phyloP scores from a whole-genome alignment of 306 rosid species.

The Elaeagnus macrophylla region DNA sequence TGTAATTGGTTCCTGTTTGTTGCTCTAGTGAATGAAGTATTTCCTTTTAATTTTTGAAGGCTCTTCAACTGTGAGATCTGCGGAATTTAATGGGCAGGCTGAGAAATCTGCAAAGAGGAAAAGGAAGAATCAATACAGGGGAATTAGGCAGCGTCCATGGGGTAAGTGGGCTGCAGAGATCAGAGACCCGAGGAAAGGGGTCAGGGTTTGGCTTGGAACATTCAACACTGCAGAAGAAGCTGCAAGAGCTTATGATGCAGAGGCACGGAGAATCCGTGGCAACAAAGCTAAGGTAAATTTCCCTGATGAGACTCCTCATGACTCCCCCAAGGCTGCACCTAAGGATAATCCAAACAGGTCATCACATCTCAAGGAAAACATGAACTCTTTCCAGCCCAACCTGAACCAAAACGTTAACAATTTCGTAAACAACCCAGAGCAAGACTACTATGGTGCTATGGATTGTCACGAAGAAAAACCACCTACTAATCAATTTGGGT shows the following conservation, averaged over 20 bases:
- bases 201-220: constrained; percentile 98
- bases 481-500: constrained; percentile 34
- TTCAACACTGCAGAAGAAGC: constrained; percentile 98
- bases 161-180: constrained; percentile 99
- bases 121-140: constrained; percentile 85
- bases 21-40: constrained; percentile 1
- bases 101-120: constrained; percentile 57
- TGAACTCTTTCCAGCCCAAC: constrained; percentile 33
- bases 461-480: constrained; percentile 70
- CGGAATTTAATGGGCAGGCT: too few species aligned
- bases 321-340: constrained; percentile 31
- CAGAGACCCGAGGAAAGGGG: constrained; percentile 94
- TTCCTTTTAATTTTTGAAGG: constrained; percentile 32
- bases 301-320: constrained; percentile 51
- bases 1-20: not conserved
- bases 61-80: constrained; percentile 34
- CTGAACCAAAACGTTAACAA: constrained; percentile 30
- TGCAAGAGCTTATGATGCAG: constrained; percentile 92
- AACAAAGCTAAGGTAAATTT: constrained; percentile 92
- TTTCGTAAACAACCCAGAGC: constrained; percentile 26
- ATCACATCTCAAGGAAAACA: constrained; percentile 24
- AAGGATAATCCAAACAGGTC: constrained; percentile 36
- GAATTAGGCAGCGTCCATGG: constrained; percentile 98
- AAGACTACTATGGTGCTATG: constrained; percentile 31
- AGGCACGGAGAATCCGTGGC: constrained; percentile 91